Percentiles rank a stretch among this genome's conserved stretches.
phyloP scores from a whole-genome alignment of 768 basidiomycete genomes.

The Mycena pura region DNA sequence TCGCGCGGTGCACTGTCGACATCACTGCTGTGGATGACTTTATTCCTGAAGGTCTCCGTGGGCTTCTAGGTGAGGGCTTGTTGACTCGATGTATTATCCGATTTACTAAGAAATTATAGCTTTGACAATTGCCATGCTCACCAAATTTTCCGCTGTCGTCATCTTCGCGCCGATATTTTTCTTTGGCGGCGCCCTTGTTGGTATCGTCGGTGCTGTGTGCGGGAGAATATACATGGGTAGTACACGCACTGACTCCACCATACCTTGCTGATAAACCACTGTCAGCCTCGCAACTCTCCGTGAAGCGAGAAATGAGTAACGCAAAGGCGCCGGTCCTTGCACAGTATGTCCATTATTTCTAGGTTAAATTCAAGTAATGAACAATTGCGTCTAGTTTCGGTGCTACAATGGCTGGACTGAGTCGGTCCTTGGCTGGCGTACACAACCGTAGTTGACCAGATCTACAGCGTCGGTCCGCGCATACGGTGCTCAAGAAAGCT shows the following conservation, averaged over 20 bases:
- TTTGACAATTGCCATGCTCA: slow-evolving; percentile 42
- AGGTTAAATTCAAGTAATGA: slow-evolving; percentile 19
- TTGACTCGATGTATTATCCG: slow-evolving; percentile 35
- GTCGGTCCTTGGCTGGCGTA: slow-evolving; percentile 33
- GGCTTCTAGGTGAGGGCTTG: slow-evolving; percentile 34
- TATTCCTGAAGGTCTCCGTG: slow-evolving; percentile 35
- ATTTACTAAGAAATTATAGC: slow-evolving; percentile 30
- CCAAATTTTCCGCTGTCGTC: slow-evolving; percentile 51
- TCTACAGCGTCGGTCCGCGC: slow-evolving; percentile 49
- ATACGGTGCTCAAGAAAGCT: slow-evolving; percentile 53
- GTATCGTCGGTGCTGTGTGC: slow-evolving; percentile 49
- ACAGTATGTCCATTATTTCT: slow-evolving; percentile 46
- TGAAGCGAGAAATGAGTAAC: slow-evolving; percentile 56
- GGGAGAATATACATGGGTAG: slow-evolving; percentile 49
- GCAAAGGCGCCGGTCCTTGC: slow-evolving; percentile 41
- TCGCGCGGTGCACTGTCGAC: slow-evolving; percentile 72
- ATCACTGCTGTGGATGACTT: slow-evolving; percentile 62
- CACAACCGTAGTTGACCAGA: background rate
- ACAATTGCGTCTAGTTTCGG: slow-evolving; percentile 46
- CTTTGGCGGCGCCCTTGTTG: slow-evolving; percentile 51
- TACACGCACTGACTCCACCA: background rate
- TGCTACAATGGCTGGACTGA: slow-evolving; percentile 63
- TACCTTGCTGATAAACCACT: background rate
- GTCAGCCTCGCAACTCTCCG: slow-evolving; percentile 50
- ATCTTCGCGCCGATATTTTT: slow-evolving; percentile 53